Evolutionary conservation across 2,329 filamentous ascomycete species (phyloP).

Genomic region (Pseudogymnoascus sp.): DNA sequence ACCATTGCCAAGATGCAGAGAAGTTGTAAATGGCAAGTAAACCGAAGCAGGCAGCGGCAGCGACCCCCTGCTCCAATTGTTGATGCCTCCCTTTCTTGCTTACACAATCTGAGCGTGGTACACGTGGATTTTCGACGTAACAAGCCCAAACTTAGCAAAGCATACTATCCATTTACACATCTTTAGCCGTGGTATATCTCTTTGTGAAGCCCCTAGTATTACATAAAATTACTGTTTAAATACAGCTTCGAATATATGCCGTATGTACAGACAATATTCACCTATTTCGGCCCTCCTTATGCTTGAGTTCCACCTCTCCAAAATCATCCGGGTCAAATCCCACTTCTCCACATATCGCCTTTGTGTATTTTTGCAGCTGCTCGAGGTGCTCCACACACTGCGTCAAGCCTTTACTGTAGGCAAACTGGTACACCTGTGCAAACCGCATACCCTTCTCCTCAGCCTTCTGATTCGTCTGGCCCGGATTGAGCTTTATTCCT

Average conservation of each 20-base stretch:
- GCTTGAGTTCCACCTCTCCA: neutral
- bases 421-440: conserved; percentile 49
- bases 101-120: neutral
- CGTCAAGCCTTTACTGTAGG: conserved; percentile 44
- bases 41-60: neutral
- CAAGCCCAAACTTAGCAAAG: neutral
- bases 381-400: conserved; percentile 45
- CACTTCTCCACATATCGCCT: conserved; percentile 48
- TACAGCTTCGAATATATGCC: neutral
- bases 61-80: neutral
- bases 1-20: neutral
- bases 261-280: neutral
- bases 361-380: conserved; percentile 46
- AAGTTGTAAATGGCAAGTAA: neutral
- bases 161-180: neutral
- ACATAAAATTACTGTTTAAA: neutral
- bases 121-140: neutral
- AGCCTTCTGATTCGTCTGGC: conserved; percentile 39
- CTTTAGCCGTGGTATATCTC: neutral
- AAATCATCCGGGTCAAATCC: conserved; percentile 25
- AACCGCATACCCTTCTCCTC: conserved; percentile 38
- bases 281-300: neutral
- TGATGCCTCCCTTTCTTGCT: neutral
- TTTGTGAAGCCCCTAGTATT: neutral
- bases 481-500: conserved; percentile 21